Evolutionary conservation across 2,329 filamentous ascomycete species (phyloP).

Genomic region (Pezizomycotina sp.): DNA sequence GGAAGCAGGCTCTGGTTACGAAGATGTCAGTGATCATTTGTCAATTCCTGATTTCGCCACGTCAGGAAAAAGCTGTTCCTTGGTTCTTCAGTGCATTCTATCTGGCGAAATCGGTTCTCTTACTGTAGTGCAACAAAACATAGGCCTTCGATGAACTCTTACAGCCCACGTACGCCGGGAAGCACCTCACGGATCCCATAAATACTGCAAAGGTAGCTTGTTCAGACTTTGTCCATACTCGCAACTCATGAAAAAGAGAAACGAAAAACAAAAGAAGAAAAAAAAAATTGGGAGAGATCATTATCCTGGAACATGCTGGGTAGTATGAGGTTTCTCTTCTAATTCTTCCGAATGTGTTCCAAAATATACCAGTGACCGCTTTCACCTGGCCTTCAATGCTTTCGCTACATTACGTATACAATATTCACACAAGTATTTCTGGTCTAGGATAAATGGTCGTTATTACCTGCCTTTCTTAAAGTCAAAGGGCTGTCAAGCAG

Average conservation of each 20-base stretch:
- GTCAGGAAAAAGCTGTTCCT: neutral
- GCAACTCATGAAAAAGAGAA: too few species aligned
- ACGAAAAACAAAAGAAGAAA: too few species aligned
- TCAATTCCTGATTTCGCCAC: slow-evolving; percentile 1
- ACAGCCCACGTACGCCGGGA: slow-evolving; percentile 52
- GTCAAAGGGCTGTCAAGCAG: slow-evolving; percentile 91
- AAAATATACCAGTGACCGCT: neutral
- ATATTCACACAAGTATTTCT: neutral
- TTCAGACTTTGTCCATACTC: too few species aligned
- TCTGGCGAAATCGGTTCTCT: neutral
- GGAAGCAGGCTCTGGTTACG: neutral
- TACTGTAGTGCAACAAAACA: neutral
- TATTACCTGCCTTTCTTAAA: slow-evolving; percentile 92
- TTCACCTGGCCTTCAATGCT: neutral
- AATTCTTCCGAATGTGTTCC: neutral
- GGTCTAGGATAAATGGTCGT: slow-evolving; percentile 75
- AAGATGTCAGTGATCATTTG: neutral
- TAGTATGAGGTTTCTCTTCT: too few species aligned
- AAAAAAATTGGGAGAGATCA: neutral
- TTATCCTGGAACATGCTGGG: neutral
- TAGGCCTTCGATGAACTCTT: slow-evolving; percentile 44
- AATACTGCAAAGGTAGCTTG: slow-evolving; percentile 37
- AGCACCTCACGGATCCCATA: slow-evolving; percentile 48
- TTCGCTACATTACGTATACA: neutral
- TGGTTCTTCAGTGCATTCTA: slow-evolving; percentile 34